A percentile compares a stretch with the other conserved stretches of the same genome.
Conservation (phyloP, 2,329 filamentous ascomycete genomes). For the Epichloe gansuensis region DNA sequence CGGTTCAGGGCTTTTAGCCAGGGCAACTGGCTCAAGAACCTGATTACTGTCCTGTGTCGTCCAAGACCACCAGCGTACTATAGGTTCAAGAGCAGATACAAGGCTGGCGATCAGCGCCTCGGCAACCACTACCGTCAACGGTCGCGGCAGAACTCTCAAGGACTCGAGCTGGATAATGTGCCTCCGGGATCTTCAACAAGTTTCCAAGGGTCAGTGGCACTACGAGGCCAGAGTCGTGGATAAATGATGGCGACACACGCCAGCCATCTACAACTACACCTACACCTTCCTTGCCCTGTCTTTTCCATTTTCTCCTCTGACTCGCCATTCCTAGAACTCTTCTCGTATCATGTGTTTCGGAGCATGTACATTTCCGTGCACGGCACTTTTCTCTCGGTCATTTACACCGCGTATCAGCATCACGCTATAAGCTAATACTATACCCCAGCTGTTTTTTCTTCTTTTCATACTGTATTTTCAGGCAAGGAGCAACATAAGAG, state of each 20-base stretch:
- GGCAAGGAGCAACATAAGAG: neutral
- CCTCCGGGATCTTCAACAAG: constrained; percentile 25
- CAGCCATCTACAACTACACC: neutral
- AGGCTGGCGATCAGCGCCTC: constrained; percentile 74
- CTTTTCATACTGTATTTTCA: neutral
- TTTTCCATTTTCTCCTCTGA: neutral
- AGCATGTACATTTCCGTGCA: neutral
- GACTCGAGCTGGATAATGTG: constrained; percentile 63
- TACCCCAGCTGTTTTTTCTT: neutral
- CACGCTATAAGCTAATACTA: neutral
- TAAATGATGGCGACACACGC: neutral
- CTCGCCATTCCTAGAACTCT: neutral
- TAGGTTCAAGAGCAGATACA: constrained; percentile 65
- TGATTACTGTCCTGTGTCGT: constrained; percentile 65
- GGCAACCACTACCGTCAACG: constrained; percentile 32
- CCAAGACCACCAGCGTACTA: constrained; percentile 83
- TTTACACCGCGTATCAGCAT: neutral
- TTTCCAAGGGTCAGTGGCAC: constrained; percentile 41
- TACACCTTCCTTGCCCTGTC: neutral
- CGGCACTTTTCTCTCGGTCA: neutral
- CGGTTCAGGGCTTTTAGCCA: constrained; percentile 85
- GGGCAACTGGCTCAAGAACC: constrained; percentile 62
- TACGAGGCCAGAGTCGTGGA: constrained; percentile 23
- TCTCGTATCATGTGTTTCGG: neutral
- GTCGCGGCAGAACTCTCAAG: constrained; percentile 37